Conservation (phyloP, 2,329 filamentous ascomycete species). For the Microdochium nivale region DNA sequence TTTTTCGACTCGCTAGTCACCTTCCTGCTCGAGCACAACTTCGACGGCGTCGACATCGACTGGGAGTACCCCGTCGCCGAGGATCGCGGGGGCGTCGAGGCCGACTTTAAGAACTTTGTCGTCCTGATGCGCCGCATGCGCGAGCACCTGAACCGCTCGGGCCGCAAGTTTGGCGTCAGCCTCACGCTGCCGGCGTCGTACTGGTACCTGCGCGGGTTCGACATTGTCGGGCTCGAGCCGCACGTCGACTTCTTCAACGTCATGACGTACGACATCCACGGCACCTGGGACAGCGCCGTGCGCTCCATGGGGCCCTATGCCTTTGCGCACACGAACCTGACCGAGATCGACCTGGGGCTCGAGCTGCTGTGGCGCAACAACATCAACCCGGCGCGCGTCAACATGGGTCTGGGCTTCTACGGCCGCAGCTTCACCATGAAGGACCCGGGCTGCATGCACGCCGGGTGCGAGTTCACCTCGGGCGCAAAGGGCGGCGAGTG, state of each 20-base stretch:
- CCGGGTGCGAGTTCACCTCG: constrained; percentile 12
- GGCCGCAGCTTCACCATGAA: constrained; percentile 15
- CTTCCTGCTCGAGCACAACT: constrained; percentile 10
- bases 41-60: constrained; percentile 22
- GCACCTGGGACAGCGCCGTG: constrained; percentile 20
- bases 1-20: constrained; percentile 5
- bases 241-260: constrained; percentile 24
- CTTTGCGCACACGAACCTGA: constrained; percentile 28
- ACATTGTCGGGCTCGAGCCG: constrained; percentile 1
- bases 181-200: constrained; percentile 3
- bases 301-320: constrained; percentile 16
- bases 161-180: constrained; percentile 1
- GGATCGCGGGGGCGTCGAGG: constrained; percentile 9
- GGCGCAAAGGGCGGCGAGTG: constrained; percentile 11
- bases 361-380: constrained; percentile 31
- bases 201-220: constrained; percentile 4
- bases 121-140: constrained; percentile 37
- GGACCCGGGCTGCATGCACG: constrained; percentile 12
- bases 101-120: constrained; percentile 9
- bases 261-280: constrained; percentile 29
- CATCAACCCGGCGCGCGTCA: constrained; percentile 25
- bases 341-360: constrained; percentile 25
- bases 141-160: neutral
- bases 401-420: constrained; percentile 31
- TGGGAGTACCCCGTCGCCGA: constrained; percentile 23